Evolutionary conservation across 2,329 filamentous ascomycete genomes (phyloP), one percentile per base, ranked within the genome.

Genomic region (Aureobasidium sp.): DNA sequence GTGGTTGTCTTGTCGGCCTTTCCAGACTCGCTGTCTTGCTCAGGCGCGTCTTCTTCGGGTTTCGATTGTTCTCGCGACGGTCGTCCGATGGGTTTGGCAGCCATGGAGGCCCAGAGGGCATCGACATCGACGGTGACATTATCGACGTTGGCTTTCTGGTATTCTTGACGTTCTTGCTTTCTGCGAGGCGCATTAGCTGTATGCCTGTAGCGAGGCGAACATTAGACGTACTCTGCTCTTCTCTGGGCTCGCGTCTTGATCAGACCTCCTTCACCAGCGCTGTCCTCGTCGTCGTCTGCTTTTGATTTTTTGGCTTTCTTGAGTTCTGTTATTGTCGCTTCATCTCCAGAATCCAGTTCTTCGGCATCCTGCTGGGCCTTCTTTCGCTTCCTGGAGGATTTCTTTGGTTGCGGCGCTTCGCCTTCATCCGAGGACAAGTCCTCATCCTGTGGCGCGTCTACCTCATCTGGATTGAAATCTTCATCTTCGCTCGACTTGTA

Each of bases 91-190:
- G 72, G 72, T 25, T 68, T 64, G 21, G 63, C 67, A 53, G 79
- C 81, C 75, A 84, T 78, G 63, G 77, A 75, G 59, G 73, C 77
- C 82, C 82, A 84, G 53, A 84, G 63, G 21, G 76, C 76, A 63
- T 84, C 76, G 5, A 84, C 80, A 63, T 84, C 80, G 42, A 83
- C 75, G 0, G 82, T 83, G 54, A 81, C 81, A 34, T 77, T 76
- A 48, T 77, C 78, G 60, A 57, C 66, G 34, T 50, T 65, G 64
- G 75, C 74, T 53, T 73, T 76, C 47, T 78, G 77, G 15, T 80
- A 69, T 6, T 79, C 72, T 69, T 76, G 77, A 59, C 75, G 75
- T 66, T 81, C 76, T 68, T 78, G 75, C 64, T 79, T 74, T 67
- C 78, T 75, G 65, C 53, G 45, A 62, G 16, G 7, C 1, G 5